Evolutionary conservation across 2,329 filamentous ascomycete species (phyloP), one percentile per base, ranked within the genome.

Genomic region (Penicillium sp.): DNA sequence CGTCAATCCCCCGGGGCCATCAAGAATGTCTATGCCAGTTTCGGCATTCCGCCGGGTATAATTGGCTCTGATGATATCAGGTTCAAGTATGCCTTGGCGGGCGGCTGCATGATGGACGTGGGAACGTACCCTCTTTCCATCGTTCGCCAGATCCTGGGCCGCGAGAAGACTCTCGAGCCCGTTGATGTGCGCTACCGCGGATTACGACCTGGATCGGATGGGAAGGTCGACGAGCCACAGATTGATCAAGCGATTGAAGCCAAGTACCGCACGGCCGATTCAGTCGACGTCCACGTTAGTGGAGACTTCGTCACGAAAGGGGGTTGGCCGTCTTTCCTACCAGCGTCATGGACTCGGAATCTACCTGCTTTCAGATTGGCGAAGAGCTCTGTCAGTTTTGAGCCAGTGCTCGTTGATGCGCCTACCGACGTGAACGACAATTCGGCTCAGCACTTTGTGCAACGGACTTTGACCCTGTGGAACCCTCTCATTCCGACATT

Each of bases 21-120:
- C 35, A 37, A 54, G 20, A 14, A 12, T n/a, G 25, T 43, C n/a
- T 15, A 20, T 35, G 51, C 25, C 10, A 22, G 17, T 20, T 43
- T 42, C 4, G 14, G 14, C 8, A 7, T 54, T 34, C 35, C 51
- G 35, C 22, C 37, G 5, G 51, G 51, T 8, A 20, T 54, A 7
- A 10, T 54, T 2, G 25, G 25, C 2, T 15, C 22, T 25, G 39
- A 35, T 4, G 51, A 58, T 31, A 58, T 58, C 22, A 51, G 57
- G 3, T 58, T 54, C 37, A 31, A 31, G n/a, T 58, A 54, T 34
- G 43, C 35, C 6, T 45, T 58, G 5, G 50, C 25, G 7, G 57
- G 57, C 1, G 57, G 57, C 17, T 54, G 50, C 39, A 20, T 58
- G 45, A 58, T 58, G 57, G 57, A 58, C 22, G 31, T 54, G 14